Evolutionary conservation across 2,329 filamentous ascomycete species (phyloP).

Genomic region (Lecanicillium sp.): DNA sequence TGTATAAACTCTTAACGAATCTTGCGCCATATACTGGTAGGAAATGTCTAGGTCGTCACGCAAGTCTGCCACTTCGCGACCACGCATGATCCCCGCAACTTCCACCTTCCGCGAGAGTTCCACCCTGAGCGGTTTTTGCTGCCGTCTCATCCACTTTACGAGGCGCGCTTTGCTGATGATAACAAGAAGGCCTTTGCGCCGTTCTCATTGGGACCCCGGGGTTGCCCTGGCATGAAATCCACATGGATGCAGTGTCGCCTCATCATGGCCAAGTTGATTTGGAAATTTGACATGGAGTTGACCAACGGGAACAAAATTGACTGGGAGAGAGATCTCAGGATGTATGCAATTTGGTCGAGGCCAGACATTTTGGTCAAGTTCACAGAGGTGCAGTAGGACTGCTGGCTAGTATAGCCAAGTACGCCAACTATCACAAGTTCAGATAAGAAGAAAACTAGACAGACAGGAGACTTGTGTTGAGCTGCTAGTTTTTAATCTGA

Average conservation of each 20-base stretch:
- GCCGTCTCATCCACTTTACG: not conserved
- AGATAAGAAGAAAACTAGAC: no score
- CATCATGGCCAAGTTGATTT: not conserved
- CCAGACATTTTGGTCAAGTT: not conserved
- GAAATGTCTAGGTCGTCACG: not conserved
- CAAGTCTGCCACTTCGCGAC: conserved; percentile 1
- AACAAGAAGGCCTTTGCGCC: not conserved
- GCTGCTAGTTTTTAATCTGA: no score
- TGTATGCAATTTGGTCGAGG: conserved; percentile 2
- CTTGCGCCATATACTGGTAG: not conserved
- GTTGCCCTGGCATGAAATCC: not conserved
- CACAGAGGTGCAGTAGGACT: not conserved
- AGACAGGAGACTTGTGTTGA: no score
- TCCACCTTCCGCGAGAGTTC: not conserved
- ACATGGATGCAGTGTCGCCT: conserved; percentile 1
- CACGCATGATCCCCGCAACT: not conserved
- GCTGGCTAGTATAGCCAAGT: no score
- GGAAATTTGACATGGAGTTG: conserved; percentile 5
- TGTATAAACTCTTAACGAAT: not conserved
- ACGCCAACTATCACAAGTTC: no score
- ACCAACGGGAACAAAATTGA: conserved; percentile 3
- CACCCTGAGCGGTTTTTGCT: not conserved
- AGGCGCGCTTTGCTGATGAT: conserved; percentile 1
- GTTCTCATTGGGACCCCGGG: not conserved
- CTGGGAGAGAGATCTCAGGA: conserved; percentile 7